Evolutionary conservation across 2,329 filamentous ascomycete genomes (phyloP).

Genomic region (Penicillium olsonii): DNA sequence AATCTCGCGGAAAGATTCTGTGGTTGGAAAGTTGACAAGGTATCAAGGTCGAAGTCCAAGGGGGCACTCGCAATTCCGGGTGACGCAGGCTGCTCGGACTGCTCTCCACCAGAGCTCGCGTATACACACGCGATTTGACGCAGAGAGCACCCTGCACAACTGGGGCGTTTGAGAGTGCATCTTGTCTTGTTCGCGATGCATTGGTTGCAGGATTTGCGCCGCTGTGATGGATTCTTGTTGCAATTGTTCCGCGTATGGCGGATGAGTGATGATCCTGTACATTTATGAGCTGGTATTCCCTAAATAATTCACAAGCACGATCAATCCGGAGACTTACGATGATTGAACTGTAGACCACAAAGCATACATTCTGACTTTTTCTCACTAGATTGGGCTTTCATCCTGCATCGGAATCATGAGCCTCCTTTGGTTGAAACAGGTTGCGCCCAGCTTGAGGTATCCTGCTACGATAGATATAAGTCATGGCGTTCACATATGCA

Average conservation of each 20-base stretch:
- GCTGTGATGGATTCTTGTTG: background rate
- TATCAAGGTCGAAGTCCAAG: background rate
- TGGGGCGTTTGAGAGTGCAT: conserved; percentile 4
- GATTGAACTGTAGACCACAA: background rate
- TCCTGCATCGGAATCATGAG: background rate
- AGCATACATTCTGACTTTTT: background rate
- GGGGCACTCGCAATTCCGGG: background rate
- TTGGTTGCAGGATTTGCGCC: conserved; percentile 6
- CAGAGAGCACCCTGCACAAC: conserved; percentile 1
- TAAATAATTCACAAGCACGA: background rate
- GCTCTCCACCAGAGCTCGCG: background rate
- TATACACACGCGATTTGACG: conserved; percentile 2
- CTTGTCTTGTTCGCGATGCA: conserved; percentile 1
- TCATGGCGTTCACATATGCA: too few species aligned
- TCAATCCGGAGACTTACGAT: background rate
- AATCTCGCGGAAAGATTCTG: background rate
- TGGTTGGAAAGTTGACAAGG: background rate
- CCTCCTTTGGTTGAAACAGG: background rate
- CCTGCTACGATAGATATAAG: background rate
- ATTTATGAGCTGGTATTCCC: background rate
- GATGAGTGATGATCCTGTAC: conserved; percentile 7
- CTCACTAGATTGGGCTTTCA: background rate
- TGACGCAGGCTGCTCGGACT: background rate
- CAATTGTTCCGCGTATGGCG: conserved; percentile 9
- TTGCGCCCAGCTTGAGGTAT: background rate